Base-by-base conservation (phyloP, 2,329 filamentous ascomycete species). In the Aspergillus novofumigatus region DNA sequence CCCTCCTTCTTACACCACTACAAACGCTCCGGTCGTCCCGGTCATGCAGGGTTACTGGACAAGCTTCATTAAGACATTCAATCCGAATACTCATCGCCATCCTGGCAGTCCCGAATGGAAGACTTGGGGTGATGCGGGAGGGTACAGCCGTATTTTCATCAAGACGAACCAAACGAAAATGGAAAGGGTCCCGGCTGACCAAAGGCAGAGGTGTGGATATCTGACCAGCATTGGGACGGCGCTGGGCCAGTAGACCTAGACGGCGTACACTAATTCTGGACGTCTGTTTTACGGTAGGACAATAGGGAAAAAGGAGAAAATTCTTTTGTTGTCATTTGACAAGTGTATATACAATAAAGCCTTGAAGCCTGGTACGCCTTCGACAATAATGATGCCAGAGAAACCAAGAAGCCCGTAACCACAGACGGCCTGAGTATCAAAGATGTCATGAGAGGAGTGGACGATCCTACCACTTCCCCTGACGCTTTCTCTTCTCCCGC, bases 401-500 rank as follows among this genome's bases (percentile, higher is more conserved):
- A 20, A 52, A 23, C 51, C 35, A 38, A 26, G 26, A 20, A 52
- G 23, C 44, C 44, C 44, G 21, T 17, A 29, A 20, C 26, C 11
- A 29, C 17, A 29, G 28, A 52, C 14, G 11, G 17, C 14, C 23
- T n/a, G 41, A 4, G 41, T 23, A 47, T 11, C 23, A 35, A 26
- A 32, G 32, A 52, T 45, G 20, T 48, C 23, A 58, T 41, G 21
- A 20, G 23, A 29, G 51, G 4, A 55, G 29, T 25, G 3, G 21
- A 38, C 23, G 9, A 32, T 3, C 57, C 63, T 69, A 77, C 65
- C 80, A 83, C 72, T 81, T 85, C 54, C 83, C 82, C 72, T 91
- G 91, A 74, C 92, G 83, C 72, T 81, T 81, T 72, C 84, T 82
- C 81, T 87, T 94, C 81, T 95, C 91, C 67, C 88, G 83, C 77